Percentiles rank a stretch among this genome's conserved stretches.
phyloP scores from a whole-genome alignment of 345 rosid species.

The Excoecaria agallocha region DNA sequence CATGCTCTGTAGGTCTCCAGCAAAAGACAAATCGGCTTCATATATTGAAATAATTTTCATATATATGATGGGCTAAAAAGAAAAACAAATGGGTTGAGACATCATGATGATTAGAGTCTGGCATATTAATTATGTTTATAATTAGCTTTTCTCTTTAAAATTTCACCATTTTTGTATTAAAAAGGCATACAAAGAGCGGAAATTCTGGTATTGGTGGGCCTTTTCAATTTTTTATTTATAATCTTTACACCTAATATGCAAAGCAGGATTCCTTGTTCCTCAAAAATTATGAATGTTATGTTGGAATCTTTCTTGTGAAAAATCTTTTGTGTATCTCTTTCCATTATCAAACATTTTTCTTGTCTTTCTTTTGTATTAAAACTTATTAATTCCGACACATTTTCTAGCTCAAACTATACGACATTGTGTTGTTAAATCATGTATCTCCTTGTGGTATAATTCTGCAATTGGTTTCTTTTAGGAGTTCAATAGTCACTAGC shows the following conservation, averaged over 20 bases:
- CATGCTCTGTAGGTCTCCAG: too few species aligned
- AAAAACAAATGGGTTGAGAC: too few species aligned
- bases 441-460: background rate
- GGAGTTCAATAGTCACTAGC: conserved; percentile 1
- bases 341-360: conserved; percentile 10
- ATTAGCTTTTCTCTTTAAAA: background rate
- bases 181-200: background rate
- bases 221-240: background rate
- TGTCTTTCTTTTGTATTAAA: conserved; percentile 15
- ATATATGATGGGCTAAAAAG: too few species aligned
- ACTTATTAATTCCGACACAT: background rate
- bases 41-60: too few species aligned
- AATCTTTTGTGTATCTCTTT: conserved; percentile 6
- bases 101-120: too few species aligned
- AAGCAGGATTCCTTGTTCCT: conserved; percentile 6
- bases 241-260: conserved; percentile 8
- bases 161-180: background rate
- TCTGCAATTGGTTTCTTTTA: conserved; percentile 12
- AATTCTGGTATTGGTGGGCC: conserved; percentile 17
- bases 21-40: too few species aligned
- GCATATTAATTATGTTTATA: background rate
- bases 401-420: background rate
- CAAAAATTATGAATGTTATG: conserved; percentile 4
- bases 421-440: conserved; percentile 2
- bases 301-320: background rate